A percentile compares a stretch with the other conserved stretches of the same genome.
Conservation (phyloP, 768 basidiomycete species). For the Gymnopilus dilepis region DNA sequence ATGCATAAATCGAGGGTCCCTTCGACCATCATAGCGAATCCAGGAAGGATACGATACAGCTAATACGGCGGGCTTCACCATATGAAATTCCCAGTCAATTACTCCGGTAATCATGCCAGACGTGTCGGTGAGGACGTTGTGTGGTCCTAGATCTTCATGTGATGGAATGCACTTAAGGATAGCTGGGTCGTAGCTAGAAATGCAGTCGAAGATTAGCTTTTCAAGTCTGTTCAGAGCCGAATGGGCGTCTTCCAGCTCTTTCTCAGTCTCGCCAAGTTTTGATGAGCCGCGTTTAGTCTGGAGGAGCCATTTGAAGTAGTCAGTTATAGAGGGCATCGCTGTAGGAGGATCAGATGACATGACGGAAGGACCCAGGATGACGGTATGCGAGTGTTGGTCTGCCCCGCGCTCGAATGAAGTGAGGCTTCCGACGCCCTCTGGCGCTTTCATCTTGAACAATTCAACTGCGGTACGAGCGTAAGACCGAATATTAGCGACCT, state of each 20-base stretch:
- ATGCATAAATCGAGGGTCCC: background rate
- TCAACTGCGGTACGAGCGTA: background rate
- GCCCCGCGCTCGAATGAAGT: background rate
- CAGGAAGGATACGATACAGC: conserved; percentile 7
- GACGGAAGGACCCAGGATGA: background rate
- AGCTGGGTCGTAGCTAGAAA: background rate
- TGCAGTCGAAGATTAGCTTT: background rate
- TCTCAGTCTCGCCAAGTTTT: background rate
- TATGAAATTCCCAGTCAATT: conserved; percentile 12
- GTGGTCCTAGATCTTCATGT: background rate
- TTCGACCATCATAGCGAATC: conserved; percentile 6
- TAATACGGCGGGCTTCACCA: conserved; percentile 6
- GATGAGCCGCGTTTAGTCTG: background rate
- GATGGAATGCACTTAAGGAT: background rate
- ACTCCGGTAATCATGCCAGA: background rate
- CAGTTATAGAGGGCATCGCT: background rate
- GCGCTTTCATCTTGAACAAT: background rate
- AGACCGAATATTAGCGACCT: background rate
- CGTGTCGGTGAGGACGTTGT: background rate
- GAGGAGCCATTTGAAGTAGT: background rate
- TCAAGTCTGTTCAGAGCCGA: background rate
- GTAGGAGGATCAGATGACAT: background rate
- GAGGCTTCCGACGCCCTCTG: background rate
- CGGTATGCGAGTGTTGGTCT: background rate
- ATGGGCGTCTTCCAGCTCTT: background rate